A percentile compares a stretch with the other conserved stretches of the same genome.
Evolutionary conservation across 2,329 filamentous ascomycete species (phyloP).

Genomic region (Pestalotiopsis sp.): DNA sequence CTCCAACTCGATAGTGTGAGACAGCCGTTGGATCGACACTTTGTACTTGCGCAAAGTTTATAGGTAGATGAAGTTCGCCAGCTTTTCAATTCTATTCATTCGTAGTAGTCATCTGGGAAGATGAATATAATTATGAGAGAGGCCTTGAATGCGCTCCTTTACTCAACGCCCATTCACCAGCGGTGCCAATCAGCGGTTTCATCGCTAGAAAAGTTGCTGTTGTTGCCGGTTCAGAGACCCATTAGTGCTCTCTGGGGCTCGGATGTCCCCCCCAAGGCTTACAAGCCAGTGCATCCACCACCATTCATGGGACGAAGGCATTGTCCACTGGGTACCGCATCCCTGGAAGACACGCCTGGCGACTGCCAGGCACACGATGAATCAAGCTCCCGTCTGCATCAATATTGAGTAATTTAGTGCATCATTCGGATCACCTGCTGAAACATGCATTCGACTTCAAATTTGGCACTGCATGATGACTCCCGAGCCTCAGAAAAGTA

Average conservation of each 20-base stretch:
- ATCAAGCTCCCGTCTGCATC: conserved; percentile 7
- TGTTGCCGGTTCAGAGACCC: not conserved
- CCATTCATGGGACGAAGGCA: not conserved
- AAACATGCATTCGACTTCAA: conserved; percentile 1
- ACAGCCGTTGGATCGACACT: not conserved
- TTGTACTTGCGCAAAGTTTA: not conserved
- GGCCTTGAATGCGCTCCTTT: too few species aligned
- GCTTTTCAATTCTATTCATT: not conserved
- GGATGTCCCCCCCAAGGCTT: not conserved
- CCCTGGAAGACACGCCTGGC: not conserved
- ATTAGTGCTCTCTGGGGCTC: not conserved
- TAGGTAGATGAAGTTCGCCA: not conserved
- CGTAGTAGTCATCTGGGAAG: too few species aligned
- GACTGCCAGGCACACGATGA: not conserved
- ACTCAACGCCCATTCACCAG: too few species aligned
- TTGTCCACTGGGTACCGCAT: not conserved
- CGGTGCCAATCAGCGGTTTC: too few species aligned
- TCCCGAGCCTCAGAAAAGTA: not conserved
- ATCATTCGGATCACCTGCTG: not conserved
- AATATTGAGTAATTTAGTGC: not conserved
- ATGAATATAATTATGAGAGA: too few species aligned
- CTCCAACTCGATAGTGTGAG: not conserved
- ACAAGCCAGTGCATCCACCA: not conserved
- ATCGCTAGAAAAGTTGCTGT: too few species aligned
- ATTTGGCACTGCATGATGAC: not conserved